Evolutionary conservation across 2,329 filamentous ascomycete species (phyloP), one percentile per base, ranked within the genome.

Genomic region (Monilinia fructicola): DNA sequence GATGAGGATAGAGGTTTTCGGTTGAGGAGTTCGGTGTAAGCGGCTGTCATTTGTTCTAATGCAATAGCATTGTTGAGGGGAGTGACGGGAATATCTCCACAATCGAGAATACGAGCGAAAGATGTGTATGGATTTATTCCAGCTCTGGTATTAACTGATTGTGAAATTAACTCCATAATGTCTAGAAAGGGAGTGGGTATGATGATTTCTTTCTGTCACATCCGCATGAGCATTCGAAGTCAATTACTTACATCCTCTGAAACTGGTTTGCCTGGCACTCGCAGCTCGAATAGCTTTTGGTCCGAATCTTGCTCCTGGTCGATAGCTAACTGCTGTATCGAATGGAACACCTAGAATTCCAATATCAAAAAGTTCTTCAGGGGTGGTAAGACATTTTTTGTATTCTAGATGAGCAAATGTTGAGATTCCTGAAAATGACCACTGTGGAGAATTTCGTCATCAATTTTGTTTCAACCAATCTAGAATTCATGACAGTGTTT

Each of bases 31-130:
- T 74, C 73, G 9, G 73, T 69, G 35, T 74, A 75, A 14, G 74
- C 73, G 28, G 69, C 59, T 7, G 73, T 91, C 92, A 97, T 96
- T 78, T 97, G 93, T 54, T 83, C 81, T 64, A 93, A 81, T 0
- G 93, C 93, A 21, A 96, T 81, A 1, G 82, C 86, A 76, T 97
- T 97, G 80, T 97, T 92, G 72, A 96, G 89, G 0, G 93, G 93
- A 0, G 90, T 91, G 71, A 96, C 83, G 38, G 93, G 92, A 66
- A 97, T 92, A 76, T 97, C 93, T 56, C 93, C 93, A 77, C 93
- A 97, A 81, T 97, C 93, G 61, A 94, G 81, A 67, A 97, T 86
- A 50, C 81, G 87, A 0, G 91, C 90, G 90, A 90, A 94, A 65
- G 85, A 89, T 52, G 82, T 81, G 79, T 95, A 97, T 0, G 93